Base-by-base conservation (phyloP, 495 filamentous ascomycete genomes). In the Apiosordaria backusii region DNA sequence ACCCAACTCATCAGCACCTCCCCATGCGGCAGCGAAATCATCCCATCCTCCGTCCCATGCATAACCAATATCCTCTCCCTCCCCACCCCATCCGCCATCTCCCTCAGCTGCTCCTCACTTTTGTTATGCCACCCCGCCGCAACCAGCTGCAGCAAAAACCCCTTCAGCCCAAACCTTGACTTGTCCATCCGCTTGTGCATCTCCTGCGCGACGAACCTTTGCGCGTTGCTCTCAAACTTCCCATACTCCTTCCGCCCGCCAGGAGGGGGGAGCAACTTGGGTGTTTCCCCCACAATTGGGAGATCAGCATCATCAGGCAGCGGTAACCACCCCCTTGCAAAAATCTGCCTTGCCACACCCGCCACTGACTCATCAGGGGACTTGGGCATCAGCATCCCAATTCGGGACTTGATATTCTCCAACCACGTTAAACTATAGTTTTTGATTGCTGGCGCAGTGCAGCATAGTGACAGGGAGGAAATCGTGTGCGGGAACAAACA, bases 111-210 rank as follows among this genome's bases (percentile, higher is more conserved):
- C 57, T 74, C 82, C 0, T 83, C 68, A 5, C 78, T 84, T 76
- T 95, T 93, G 72, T 86, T 78, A 75, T 96, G 92, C 86, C 90
- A 93, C 15, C 86, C 87, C 1, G 89, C 90, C 3, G 92, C 92
- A 52, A 93, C 83, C 4, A 89, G 82, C 74, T 96, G 92, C 67
- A 90, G 78, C 40, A 96, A 68, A 74, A 93, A 92, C 3, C 90
- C 90, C 50, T 81, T 83, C 57, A 82, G 79, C 0, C 83, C 84
- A 68, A 90, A 92, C 6, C 76, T 78, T 0, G 77, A 72, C 9
- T 70, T 68, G 60, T 90, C 79, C 23, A 75, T 72, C 10, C 89
- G 82, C 74, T 94, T 94, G 54, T 72, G 76, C 65, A 95, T 65
- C 74, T 94, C 90, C 61, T 90, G 86, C 5, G 92, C 92, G 0